A percentile compares a stretch with the other conserved stretches of the same genome.
These are phyloP conservation scores for Mucor indicus DNA, from an alignment of 371 early-diverging fungal species.

Conservation along the genomic window DNA sequence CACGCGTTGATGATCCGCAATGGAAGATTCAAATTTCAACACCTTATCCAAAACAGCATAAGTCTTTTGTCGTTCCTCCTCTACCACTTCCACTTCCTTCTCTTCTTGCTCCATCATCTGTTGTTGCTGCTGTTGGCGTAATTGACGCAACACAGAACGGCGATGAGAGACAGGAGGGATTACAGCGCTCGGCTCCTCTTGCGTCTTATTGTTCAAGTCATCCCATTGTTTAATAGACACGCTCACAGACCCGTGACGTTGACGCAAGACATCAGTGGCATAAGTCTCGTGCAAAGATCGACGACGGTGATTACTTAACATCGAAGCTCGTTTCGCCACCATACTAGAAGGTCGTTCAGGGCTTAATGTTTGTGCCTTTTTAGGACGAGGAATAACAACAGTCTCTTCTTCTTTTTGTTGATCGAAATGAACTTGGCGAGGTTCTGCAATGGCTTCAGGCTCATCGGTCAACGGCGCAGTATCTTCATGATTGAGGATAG, in stretches of 20 bases:
- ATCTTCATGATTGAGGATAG: neutral
- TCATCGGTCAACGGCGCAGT: neutral
- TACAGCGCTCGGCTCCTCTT: neutral
- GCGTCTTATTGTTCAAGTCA: conserved; percentile 25
- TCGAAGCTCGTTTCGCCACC: conserved; percentile 19
- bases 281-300: conserved; percentile 38
- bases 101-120: neutral
- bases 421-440: neutral
- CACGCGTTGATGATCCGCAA: conserved; percentile 32
- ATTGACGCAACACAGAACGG: conserved; percentile 20
- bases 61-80: neutral
- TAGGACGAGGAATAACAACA: conserved; percentile 7
- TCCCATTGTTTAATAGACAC: conserved; percentile 42
- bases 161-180: conserved; percentile 21
- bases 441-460: conserved; percentile 8
- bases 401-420: neutral
- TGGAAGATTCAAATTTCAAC: conserved; percentile 40
- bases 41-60: conserved; percentile 43
- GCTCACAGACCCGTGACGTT: conserved; percentile 35
- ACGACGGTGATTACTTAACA: conserved; percentile 24
- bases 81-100: neutral
- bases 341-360: conserved; percentile 25
- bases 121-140: conserved; percentile 13
- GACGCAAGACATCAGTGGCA: conserved; percentile 10
- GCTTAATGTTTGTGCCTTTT: conserved; percentile 10